Evolutionary conservation across 2,329 filamentous ascomycete species (phyloP).

Genomic region (Graphilbum sp.): DNA sequence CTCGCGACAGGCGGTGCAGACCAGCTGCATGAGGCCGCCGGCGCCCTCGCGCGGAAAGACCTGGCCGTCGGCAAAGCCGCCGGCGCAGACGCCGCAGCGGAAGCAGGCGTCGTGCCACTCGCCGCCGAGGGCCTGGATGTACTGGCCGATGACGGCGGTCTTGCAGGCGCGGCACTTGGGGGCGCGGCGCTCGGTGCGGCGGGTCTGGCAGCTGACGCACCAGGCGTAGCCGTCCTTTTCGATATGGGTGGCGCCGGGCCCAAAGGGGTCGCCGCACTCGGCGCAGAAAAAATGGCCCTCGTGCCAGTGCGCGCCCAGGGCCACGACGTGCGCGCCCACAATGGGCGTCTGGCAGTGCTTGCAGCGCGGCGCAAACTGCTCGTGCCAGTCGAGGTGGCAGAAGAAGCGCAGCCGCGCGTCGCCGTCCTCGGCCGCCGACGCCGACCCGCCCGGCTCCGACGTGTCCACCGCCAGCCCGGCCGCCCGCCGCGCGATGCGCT

Average conservation of each 20-base stretch:
- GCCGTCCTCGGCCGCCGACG: slow-evolving; percentile 48
- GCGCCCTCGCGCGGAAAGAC: slow-evolving; percentile 42
- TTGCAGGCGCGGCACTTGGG: slow-evolving; percentile 80
- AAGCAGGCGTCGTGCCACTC: slow-evolving; percentile 96
- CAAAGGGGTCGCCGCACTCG: slow-evolving; percentile 94
- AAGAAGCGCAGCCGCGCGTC: slow-evolving; percentile 70
- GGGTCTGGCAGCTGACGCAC: slow-evolving; percentile 87
- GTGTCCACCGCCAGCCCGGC: slow-evolving; percentile 44
- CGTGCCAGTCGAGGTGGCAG: slow-evolving; percentile 98
- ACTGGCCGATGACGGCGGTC: slow-evolving; percentile 72
- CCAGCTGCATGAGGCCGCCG: slow-evolving; percentile 29
- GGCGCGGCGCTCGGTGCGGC: slow-evolving; percentile 72
- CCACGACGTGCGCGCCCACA: slow-evolving; percentile 83
- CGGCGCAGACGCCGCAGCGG: slow-evolving; percentile 50
- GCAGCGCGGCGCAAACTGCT: slow-evolving; percentile 81
- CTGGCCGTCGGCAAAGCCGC: slow-evolving; percentile 47
- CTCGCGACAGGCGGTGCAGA: slow-evolving; percentile 45
- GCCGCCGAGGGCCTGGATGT: slow-evolving; percentile 71
- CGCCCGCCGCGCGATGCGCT: slow-evolving; percentile 49
- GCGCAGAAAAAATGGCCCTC: slow-evolving; percentile 98
- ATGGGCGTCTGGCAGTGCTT: slow-evolving; percentile 95
- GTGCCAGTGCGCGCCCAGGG: slow-evolving; percentile 91
- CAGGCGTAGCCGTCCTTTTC: slow-evolving; percentile 97
- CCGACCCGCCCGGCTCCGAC: slow-evolving; percentile 35
- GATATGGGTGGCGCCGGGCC: slow-evolving; percentile 50